Base-by-base conservation (phyloP, 805 yeast genomes). In the Wickerhamiella qilinensis region DNA sequence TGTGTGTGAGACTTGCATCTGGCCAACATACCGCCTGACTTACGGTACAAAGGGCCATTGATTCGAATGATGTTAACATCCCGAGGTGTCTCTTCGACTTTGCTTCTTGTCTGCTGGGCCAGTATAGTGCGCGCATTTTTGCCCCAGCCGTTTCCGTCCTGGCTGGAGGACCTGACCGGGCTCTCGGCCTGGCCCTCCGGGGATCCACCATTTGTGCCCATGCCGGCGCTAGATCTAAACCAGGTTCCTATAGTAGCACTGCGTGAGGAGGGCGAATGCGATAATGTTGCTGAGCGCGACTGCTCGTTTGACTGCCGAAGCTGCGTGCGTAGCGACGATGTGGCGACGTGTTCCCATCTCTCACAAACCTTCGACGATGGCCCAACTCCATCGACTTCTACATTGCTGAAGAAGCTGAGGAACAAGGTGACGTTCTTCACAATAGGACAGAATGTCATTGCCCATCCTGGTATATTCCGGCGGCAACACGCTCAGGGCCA, bases 351-450 rank as follows among this genome's bases (percentile, higher is more conserved):
- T 56, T 71, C 76, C 2, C 62, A 64, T 35, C 62, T 88, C 28
- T 73, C 88, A 0, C 97, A 88, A 58, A 77, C 93, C 0, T 88
- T 88, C 58, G 98, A 88, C 55, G 97, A 88, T 55, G 97, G 98
- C 0, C 98, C 98, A 1, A 69, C 86, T 0, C 73, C 72, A 0
- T 67, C 72, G 19, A 86, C 96, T 0, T 60, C 69, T 3, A 64
- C 64, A 32, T 64, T 88, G 22, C 55, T 85, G 45, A 7, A 7
- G 7, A 28, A 12, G n/a, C 30, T 28, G 15, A 56, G 61, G 5
- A 60, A 60, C 35, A 75, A 69, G 40, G 59, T 85, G 0, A 86
- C 94, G 0, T 86, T 88, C 51, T 88, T 88, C 63, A 77, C 85
- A 1, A 64, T 86, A 39, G 97, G 97, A 1, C 62, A 77, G 38